A percentile compares a stretch with the other conserved stretches of the same genome.
These are phyloP conservation scores for Tubosaeta sp. DNA, from an alignment of 768 basidiomycete genomes.

Conservation along the genomic window DNA sequence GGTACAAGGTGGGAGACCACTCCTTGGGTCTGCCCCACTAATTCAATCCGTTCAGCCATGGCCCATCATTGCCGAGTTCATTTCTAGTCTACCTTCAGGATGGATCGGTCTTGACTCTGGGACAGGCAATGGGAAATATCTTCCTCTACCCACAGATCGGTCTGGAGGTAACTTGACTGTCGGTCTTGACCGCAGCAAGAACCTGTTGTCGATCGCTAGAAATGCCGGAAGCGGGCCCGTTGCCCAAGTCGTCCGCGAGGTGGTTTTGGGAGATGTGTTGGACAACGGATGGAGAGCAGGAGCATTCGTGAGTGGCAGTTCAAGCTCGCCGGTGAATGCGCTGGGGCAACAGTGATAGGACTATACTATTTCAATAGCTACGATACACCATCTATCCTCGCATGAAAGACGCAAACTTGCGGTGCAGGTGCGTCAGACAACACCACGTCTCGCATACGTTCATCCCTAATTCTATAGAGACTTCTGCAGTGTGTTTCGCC, in stretches of 20 bases:
- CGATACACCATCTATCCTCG: slow-evolving; percentile 93
- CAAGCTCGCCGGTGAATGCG: background rate
- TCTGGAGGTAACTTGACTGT: slow-evolving; percentile 66
- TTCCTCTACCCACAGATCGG: slow-evolving; percentile 65
- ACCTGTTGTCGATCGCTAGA: slow-evolving; percentile 71
- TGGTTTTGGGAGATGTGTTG: slow-evolving; percentile 77
- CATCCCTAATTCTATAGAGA: slow-evolving; percentile 36
- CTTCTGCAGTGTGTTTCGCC: slow-evolving; percentile 64
- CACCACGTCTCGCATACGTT: background rate
- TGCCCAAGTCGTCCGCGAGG: slow-evolving; percentile 48
- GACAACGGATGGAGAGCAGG: slow-evolving; percentile 70
- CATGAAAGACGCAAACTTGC: slow-evolving; percentile 64
- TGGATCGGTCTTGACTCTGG: slow-evolving; percentile 93
- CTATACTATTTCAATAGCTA: slow-evolving; percentile 95
- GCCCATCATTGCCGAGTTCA: slow-evolving; percentile 79
- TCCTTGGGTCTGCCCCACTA: background rate
- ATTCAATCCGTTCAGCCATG: slow-evolving; percentile 56
- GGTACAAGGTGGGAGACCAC: slow-evolving; percentile 64
- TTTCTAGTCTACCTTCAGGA: slow-evolving; percentile 65
- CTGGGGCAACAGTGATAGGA: slow-evolving; percentile 51
- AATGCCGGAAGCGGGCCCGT: slow-evolving; percentile 45
- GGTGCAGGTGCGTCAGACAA: slow-evolving; percentile 53
- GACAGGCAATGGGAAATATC: slow-evolving; percentile 97
- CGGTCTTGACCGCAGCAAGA: slow-evolving; percentile 79
- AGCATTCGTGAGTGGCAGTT: slow-evolving; percentile 60